Conservation (phyloP, 2,329 filamentous ascomycete species). For the Exserohilum rostratum region DNA sequence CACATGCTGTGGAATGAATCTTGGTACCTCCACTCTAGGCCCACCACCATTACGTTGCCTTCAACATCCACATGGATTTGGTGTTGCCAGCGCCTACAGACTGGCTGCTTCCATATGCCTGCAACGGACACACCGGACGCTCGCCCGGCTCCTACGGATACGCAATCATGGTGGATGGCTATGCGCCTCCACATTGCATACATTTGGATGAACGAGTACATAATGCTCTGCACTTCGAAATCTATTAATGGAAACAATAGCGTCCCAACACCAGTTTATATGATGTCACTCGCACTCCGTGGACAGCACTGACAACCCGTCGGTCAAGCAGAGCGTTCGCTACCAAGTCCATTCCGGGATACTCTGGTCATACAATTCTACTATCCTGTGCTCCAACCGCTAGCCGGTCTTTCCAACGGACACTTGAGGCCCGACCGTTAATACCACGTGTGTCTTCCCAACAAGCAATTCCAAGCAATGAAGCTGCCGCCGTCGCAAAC, state of each 20-base stretch:
- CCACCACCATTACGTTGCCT: conserved; percentile 3
- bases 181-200: neutral
- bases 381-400: neutral
- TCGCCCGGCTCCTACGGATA: neutral
- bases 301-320: neutral
- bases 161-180: neutral
- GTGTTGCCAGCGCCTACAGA: neutral
- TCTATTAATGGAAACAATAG: neutral
- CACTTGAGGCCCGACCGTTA: neutral
- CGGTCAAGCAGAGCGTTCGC: neutral
- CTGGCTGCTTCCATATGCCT: neutral
- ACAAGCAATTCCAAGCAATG: neutral
- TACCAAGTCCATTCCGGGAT: neutral
- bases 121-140: neutral
- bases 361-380: neutral
- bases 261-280: neutral
- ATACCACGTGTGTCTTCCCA: neutral
- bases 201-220: neutral
- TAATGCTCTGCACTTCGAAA: neutral
- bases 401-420: neutral
- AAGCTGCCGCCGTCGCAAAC: neutral
- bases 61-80: neutral
- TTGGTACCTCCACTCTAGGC: conserved; percentile 4
- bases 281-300: neutral
- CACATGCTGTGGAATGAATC: neutral